Base-by-base conservation (phyloP, 352 stramenopile species). In the Pythium diclinum region DNA sequence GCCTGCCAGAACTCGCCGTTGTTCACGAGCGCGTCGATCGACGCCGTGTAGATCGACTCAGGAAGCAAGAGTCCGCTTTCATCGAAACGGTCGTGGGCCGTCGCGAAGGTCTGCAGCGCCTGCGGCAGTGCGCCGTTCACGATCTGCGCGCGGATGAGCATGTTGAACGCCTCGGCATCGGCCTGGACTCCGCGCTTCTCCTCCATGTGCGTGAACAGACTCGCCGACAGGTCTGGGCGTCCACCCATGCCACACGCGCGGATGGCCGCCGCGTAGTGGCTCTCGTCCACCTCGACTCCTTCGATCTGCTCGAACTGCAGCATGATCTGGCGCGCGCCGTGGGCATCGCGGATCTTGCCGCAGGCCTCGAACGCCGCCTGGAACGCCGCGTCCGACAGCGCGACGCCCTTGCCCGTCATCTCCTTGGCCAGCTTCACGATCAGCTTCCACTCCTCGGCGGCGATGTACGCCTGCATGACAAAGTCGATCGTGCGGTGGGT, bases 61-160 rank as follows among this genome's bases (percentile, higher is more conserved):
- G 74, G 67, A 19, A 94, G 66, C 32, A 56, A 47, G 16, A 94
- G 19, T 11, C 44, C 44, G 11, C 11, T 51, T 5, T 28, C 11
- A 0, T 73, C 70, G 6, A 17, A 16, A 5, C 81, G 83, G 23
- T 87, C 73, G 54, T 83, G 74, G 17, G 74, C 82, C 0, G 73
- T 74, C 30, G 79, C 72, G 48, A 94, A 91, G 44, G 81, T 89
- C 59, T 92, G 83, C n/a, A 94, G 61, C 34, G 86, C 86, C 56
- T 93, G 82, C 16, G 79, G 76, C 23, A 91, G 54, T 9, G 78
- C 61, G 44, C 68, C 56, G 56, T 91, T 89, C 5, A 93, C 68
- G 32, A 92, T 82, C 69, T 94, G 86, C n/a, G 82, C 62, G 7
- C 86, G 86, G 34, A 94, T 91, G 10, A 93, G 65, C 56, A 93